Base-by-base conservation (phyloP, 2,329 filamentous ascomycete species). In the Myriosclerotinia curreyana region DNA sequence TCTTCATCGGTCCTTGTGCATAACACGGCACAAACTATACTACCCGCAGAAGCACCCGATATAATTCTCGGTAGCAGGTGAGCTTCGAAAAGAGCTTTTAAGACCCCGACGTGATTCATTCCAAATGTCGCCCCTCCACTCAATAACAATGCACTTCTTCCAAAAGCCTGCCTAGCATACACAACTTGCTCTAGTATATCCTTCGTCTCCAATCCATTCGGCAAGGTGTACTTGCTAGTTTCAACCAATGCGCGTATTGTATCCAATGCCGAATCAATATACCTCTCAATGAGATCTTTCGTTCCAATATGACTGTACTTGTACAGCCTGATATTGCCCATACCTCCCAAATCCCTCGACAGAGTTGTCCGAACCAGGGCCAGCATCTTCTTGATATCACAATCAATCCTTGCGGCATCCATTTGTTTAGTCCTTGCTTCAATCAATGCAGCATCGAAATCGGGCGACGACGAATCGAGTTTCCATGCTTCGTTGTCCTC, bases 401-500 rank as follows among this genome's bases (percentile, higher is more conserved):
- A 86, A 68, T 82, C 87, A 14, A 82, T 79, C 6, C 90, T 84
- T 20, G 92, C 92, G 14, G 88, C 82, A 69, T 96, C 88, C 66
- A 97, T 81, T 68, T 92, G 86, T 61, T 80, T 78, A 51, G 96
- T 78, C n/a, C 90, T 86, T 40, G 83, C 79, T 68, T 87, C 80
- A 50, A 97, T 85, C 11, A 96, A 79, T 0, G 79, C 78, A 0
- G 86, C 83, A 71, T 94, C 86, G n/a, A 82, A 85, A 59, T 84
- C 80, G 4, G 66, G 42, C n/a, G 69, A 72, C 1, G 72, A 74
- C 11, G 83, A 77, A 59, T 90, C 84, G 40, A 80, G 75, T 74
- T 96, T 96, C 93, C 93, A 96, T 36, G 80, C 77, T 69, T 94
- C 87, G 72, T 94, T 92, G 53, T 87, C 87, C 74, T 96, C 91